A percentile compares a stretch with the other conserved stretches of the same genome.
phyloP scores from a whole-genome alignment of 148 eudicot genomes.

The Diospyros kaki region DNA sequence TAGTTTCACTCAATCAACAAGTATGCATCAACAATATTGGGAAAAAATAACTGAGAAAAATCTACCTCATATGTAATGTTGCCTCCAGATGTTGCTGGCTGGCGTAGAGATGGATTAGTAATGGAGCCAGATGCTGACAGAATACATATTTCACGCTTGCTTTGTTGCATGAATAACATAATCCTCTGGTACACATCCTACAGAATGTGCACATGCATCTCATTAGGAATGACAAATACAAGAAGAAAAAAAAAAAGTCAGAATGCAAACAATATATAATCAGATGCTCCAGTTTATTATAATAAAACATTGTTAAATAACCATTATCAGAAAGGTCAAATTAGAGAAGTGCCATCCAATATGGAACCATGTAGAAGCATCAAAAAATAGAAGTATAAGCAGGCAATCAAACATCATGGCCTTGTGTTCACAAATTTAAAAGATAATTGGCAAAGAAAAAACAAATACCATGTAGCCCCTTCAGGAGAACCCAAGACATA shows the following conservation, averaged over 20 bases:
- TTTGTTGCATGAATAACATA: constrained; percentile 68
- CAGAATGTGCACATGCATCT: not conserved
- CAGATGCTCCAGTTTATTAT: not conserved
- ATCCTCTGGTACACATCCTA: constrained; percentile 83
- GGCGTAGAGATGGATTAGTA: constrained; percentile 63
- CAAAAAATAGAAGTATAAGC: not conserved
- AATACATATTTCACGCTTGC: constrained; percentile 63
- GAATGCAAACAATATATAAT: not conserved
- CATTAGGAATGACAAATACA: constrained; percentile 4
- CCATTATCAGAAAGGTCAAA: not conserved
- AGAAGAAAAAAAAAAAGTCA: not conserved
- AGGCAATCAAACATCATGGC: not conserved
- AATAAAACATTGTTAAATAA: not conserved
- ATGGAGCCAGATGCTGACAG: constrained; percentile 87
- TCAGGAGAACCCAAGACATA: not conserved
- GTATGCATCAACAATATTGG: not conserved
- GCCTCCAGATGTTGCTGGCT: constrained; percentile 77
- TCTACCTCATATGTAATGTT: constrained; percentile 69
- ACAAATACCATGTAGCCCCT: not conserved
- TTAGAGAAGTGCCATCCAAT: not conserved
- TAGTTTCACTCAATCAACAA: not conserved
- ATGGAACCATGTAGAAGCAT: not conserved
- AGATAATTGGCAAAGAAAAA: not conserved
- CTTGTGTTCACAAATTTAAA: not conserved
- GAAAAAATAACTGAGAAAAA: constrained; percentile 1